Evolutionary conservation across 495 filamentous ascomycete species (phyloP), one percentile per base, ranked within the genome.

Genomic region (Tuber indicum): DNA sequence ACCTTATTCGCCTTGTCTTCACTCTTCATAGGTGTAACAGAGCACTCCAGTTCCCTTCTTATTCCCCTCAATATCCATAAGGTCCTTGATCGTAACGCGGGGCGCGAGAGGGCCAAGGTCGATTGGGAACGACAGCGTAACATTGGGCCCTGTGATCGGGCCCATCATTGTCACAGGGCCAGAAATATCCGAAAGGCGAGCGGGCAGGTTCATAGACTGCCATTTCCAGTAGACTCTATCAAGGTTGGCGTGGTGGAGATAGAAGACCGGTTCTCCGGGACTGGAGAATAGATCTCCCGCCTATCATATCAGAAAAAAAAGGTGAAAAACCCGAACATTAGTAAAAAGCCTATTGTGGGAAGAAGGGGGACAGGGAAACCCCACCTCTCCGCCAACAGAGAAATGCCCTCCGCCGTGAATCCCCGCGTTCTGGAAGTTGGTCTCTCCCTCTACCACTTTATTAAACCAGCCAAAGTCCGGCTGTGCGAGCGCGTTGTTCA

Each of bases 361-460:
- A 58, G 52, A 26, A 8, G n/a, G 23, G 52, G 10, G 23, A 3
- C 39, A 74, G 72, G 42, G 49, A 32, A 32, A 71, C 23, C 23
- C 9, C 41, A 78, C 75, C 47, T 81, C 80, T 1, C 85, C 83
- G 76, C 87, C 91, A 72, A 92, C 88, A 1, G 87, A 85, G 79
- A 88, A 91, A 81, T 93, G 91, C 5, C 90, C 91, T 4, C 86
- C 91, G 12, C 89, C 88, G 79, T 93, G 92, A 1, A 91, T 88
- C 1, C 91, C 90, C 41, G 91, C 84, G 71, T 84, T 84, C 23
- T 85, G 84, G 36, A 85, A 86, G 36, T 84, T 83, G 72, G 88
- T 87, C 39, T 87, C 85, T 32, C 88, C 87, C 69, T 91, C 81
- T 12, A 82, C 21, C 12, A 75, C 52, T 71, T 74, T 79, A 19